Conservation (phyloP, 2,329 filamentous ascomycete species). For the Xylariaceae sp. region DNA sequence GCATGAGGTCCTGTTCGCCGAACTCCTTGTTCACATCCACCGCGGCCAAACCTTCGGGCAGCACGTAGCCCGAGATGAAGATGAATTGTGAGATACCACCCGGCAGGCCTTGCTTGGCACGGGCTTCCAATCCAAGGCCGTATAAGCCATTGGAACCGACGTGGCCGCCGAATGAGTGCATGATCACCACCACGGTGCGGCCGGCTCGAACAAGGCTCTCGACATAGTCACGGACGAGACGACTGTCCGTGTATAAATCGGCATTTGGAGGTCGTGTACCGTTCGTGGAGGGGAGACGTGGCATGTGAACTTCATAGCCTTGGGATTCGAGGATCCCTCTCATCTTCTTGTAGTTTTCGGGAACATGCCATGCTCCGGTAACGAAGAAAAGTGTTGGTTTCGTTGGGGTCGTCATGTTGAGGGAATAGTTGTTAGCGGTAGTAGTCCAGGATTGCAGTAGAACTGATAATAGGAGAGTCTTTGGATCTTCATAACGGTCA, state of each 20-base stretch:
- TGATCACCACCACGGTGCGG: slow-evolving; percentile 18
- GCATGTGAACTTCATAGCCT: slow-evolving; percentile 20
- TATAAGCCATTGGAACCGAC: slow-evolving; percentile 27
- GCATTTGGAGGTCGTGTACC: slow-evolving; percentile 23
- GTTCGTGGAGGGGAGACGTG: slow-evolving; percentile 16
- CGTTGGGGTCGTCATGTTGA: not conserved
- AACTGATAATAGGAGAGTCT: not conserved
- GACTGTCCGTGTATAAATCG: slow-evolving; percentile 21
- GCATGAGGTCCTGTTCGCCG: slow-evolving; percentile 7
- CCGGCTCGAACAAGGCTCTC: slow-evolving; percentile 22
- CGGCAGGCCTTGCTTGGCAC: slow-evolving; percentile 9
- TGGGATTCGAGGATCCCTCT: slow-evolving; percentile 1
- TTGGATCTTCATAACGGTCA: not conserved
- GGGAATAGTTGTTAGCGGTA: not conserved
- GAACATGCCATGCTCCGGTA: slow-evolving; percentile 18
- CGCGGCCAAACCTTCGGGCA: slow-evolving; percentile 9
- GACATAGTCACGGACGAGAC: slow-evolving; percentile 19
- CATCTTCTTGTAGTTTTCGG: slow-evolving; percentile 16
- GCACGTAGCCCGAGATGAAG: slow-evolving; percentile 19
- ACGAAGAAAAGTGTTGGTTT: slow-evolving; percentile 17
- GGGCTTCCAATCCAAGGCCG: slow-evolving; percentile 17
- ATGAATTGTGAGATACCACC: slow-evolving; percentile 27
- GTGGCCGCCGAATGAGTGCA: slow-evolving; percentile 30
- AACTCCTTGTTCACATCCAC: slow-evolving; percentile 16
- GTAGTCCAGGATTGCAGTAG: not conserved